Conservation (phyloP, 768 basidiomycete genomes). For the Dictyophora rubrovolvata region DNA sequence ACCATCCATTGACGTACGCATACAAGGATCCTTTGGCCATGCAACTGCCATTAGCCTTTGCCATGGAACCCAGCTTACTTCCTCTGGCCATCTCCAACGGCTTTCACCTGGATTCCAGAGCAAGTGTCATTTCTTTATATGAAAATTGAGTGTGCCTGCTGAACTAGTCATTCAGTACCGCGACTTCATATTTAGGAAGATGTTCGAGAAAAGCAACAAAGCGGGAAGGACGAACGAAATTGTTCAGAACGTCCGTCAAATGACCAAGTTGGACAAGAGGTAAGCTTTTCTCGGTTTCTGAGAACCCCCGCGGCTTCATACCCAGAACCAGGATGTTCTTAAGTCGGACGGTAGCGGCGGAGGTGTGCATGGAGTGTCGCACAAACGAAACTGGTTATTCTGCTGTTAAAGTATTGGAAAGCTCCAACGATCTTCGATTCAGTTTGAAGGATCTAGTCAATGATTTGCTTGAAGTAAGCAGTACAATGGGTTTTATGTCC, state of each 20-base stretch:
- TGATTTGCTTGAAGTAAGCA: slow-evolving; percentile 54
- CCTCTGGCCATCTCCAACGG: slow-evolving; percentile 65
- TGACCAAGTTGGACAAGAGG: slow-evolving; percentile 61
- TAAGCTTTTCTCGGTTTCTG: slow-evolving; percentile 23
- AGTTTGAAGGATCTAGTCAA: slow-evolving; percentile 52
- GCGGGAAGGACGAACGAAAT: slow-evolving; percentile 54
- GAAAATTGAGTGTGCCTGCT: slow-evolving; percentile 2
- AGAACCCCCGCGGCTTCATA: not conserved
- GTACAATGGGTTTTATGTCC: not conserved
- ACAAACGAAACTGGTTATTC: slow-evolving; percentile 57
- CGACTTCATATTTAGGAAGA: slow-evolving; percentile 79
- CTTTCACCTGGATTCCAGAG: slow-evolving; percentile 71
- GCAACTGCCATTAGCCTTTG: slow-evolving; percentile 66
- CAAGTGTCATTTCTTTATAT: slow-evolving; percentile 17
- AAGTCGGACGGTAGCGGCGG: slow-evolving; percentile 72
- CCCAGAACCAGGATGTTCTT: slow-evolving; percentile 56
- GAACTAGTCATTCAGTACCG: slow-evolving; percentile 43
- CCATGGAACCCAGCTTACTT: slow-evolving; percentile 65
- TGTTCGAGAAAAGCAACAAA: slow-evolving; percentile 52
- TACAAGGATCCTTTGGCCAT: slow-evolving; percentile 65
- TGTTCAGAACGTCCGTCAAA: slow-evolving; percentile 56
- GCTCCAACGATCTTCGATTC: slow-evolving; percentile 56
- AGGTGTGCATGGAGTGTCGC: slow-evolving; percentile 75
- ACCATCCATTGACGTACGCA: not conserved
- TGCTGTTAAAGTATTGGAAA: slow-evolving; percentile 59